These are phyloP conservation scores for Epichloe scottii DNA, from an alignment of 2,329 filamentous ascomycete genomes.

Conservation along the genomic window DNA sequence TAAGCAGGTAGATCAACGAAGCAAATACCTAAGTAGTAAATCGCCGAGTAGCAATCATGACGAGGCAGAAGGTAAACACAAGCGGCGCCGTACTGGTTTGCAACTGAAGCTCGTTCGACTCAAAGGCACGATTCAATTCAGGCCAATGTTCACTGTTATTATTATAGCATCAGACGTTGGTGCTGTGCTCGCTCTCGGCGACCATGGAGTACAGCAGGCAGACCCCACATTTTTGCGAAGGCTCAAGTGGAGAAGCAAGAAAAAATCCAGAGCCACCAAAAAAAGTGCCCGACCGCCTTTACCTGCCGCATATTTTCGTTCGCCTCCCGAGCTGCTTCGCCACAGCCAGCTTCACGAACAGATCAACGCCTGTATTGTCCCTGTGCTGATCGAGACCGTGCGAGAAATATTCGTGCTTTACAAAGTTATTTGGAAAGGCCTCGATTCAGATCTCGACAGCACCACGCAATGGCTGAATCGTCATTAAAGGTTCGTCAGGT, in stretches of 20 bases:
- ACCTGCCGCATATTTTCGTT: background rate
- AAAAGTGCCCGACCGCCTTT: conserved; percentile 9
- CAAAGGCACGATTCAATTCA: too few species aligned
- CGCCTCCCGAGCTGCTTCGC: background rate
- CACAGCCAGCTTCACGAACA: background rate
- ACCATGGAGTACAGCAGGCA: background rate
- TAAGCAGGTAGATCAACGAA: too few species aligned
- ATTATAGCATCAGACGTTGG: too few species aligned
- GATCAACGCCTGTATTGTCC: background rate
- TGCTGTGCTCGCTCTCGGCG: too few species aligned
- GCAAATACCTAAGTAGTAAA: too few species aligned
- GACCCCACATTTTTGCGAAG: background rate
- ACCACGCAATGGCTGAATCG: conserved; percentile 28
- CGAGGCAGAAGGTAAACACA: too few species aligned
- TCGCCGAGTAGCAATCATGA: too few species aligned
- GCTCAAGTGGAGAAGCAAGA: conserved; percentile 3
- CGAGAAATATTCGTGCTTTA: background rate
- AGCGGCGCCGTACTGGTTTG: too few species aligned
- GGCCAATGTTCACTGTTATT: too few species aligned
- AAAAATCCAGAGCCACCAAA: conserved; percentile 7
- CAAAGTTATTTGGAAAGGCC: background rate
- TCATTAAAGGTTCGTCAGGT: conserved; percentile 33
- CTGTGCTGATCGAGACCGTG: background rate
- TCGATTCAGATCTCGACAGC: background rate
- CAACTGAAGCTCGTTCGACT: too few species aligned